These are phyloP conservation scores for Amphirosellinia nigrospora DNA, from an alignment of 495 filamentous ascomycete species.

Conservation along the genomic window DNA sequence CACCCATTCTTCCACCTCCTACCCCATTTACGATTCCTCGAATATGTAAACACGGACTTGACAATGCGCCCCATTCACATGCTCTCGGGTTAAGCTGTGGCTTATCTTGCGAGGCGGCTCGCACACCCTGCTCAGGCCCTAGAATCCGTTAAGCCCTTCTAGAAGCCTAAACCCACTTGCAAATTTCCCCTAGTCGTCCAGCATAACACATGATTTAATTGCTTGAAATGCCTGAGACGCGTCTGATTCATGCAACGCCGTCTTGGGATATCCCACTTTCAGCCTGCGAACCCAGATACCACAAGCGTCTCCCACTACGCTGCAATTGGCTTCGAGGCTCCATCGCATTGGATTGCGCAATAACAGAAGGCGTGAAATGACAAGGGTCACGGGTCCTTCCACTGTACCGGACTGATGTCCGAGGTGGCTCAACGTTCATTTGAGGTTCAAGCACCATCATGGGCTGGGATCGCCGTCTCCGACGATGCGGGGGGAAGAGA, in stretches of 20 bases:
- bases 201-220: conserved; percentile 60
- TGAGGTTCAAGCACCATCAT: conserved; percentile 3
- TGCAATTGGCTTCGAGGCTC: conserved; percentile 37
- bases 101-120: conserved; percentile 38
- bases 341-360: conserved; percentile 55
- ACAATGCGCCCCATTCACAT: conserved; percentile 22
- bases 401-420: conserved; percentile 30
- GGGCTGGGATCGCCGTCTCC: conserved; percentile 27
- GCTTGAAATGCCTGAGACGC: conserved; percentile 54
- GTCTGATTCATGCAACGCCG: conserved; percentile 55
- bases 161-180: conserved; percentile 52
- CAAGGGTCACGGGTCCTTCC: conserved; percentile 36
- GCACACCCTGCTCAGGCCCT: conserved; percentile 37
- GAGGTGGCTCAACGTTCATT: conserved; percentile 11
- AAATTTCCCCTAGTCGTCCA: conserved; percentile 35
- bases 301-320: conserved; percentile 37
- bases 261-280: conserved; percentile 33
- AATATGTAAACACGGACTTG: not conserved
- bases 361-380: conserved; percentile 45
- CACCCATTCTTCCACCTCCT: not conserved
- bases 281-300: conserved; percentile 33
- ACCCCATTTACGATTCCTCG: not conserved
- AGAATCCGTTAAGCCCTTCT: conserved; percentile 52
- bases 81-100: conserved; percentile 28
- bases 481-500: conserved; percentile 17